A percentile compares a stretch with the other conserved stretches of the same genome.
Conservation (phyloP, 1,284 basidiomycete genomes). For the Marasmius fiardii region DNA sequence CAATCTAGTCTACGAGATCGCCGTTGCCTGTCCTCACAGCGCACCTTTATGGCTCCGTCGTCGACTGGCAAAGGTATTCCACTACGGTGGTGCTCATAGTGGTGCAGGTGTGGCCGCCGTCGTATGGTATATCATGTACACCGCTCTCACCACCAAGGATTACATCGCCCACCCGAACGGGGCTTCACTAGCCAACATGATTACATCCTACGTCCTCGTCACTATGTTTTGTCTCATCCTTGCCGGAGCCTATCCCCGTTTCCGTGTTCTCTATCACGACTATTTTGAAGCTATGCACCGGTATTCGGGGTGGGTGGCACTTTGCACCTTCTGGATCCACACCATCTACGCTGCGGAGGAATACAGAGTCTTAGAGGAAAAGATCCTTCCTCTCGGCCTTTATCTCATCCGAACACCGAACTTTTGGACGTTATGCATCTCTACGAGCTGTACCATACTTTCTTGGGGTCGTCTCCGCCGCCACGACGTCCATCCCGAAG, state of each 20-base stretch:
- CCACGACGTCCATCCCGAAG: slow-evolving; percentile 20
- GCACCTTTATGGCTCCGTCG: slow-evolving; percentile 29
- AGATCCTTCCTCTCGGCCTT: slow-evolving; percentile 21
- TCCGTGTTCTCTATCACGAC: slow-evolving; percentile 30
- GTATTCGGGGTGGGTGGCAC: slow-evolving; percentile 30
- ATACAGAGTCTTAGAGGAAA: slow-evolving; percentile 12
- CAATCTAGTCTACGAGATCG: slow-evolving; percentile 30
- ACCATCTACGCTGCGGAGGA: slow-evolving; percentile 14
- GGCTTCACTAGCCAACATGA: slow-evolving; percentile 20
- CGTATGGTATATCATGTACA: slow-evolving; percentile 31
- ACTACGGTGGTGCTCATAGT: slow-evolving; percentile 33
- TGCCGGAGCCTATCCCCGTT: slow-evolving; percentile 27
- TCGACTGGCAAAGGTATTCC: slow-evolving; percentile 29
- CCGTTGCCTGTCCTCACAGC: slow-evolving; percentile 26
- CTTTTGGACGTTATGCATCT: slow-evolving; percentile 33
- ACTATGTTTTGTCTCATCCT: slow-evolving; percentile 28
- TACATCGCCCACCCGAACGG: slow-evolving; percentile 19
- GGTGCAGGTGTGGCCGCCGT: slow-evolving; percentile 29
- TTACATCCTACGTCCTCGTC: slow-evolving; percentile 23
- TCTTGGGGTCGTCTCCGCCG: slow-evolving; percentile 33
- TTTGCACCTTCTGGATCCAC: slow-evolving; percentile 29
- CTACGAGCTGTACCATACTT: slow-evolving; percentile 26
- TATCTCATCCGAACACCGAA: slow-evolving; percentile 22
- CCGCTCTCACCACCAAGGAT: slow-evolving; percentile 27
- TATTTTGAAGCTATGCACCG: slow-evolving; percentile 31